Base-by-base conservation (phyloP, 108 stramenopile species). In the Fragilariopsis cylindrus region DNA sequence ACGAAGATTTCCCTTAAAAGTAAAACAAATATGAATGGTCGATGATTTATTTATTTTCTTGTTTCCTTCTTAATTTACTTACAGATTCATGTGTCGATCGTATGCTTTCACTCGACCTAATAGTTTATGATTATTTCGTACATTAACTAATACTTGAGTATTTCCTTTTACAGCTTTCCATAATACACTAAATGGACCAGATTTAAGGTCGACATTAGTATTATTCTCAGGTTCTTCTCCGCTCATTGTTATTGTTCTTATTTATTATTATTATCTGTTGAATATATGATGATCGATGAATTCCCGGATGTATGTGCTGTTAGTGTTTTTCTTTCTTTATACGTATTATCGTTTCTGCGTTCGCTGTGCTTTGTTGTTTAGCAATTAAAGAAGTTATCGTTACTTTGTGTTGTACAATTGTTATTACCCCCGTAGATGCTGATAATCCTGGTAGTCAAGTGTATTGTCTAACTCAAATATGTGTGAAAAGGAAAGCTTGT, bases 121-220 rank as follows among this genome's bases (percentile, higher is more conserved):
- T 44, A 99, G 81, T 70, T 99, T 99, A 86, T 99, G 99, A 81
- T 99, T 99, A 82, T 99, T 99, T 54, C 99, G 90, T 42, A 98
- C 92, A 82, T 98, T 99, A 76, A 99, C 87, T 16, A 99, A 80
- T 6, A 99, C 96, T 81, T 99, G 98, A 19, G 96, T 92, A 72
- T 98, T 98, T 15, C 87, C 86, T 72, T 90, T 86, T 4, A 98
- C 98, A 56, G 95, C 95, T 43, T 97, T 88, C 84, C 93, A 93
- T 40, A 98, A 84, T 6, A 98, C 90, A 53, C 85, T 87, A 69
- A 97, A 94, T 39, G 98, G 98, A 42, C 98, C 98, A 7, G 88
- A 83, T 57, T 95, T 92, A 64, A 97, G 80, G 60, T 94, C 91
- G 7, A 68, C 48, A 48, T 47, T 48, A 50, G 44, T 65, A 4